phyloP scores from a whole-genome alignment of 352 stramenopile species.

The Pythium aphanidermatum region DNA sequence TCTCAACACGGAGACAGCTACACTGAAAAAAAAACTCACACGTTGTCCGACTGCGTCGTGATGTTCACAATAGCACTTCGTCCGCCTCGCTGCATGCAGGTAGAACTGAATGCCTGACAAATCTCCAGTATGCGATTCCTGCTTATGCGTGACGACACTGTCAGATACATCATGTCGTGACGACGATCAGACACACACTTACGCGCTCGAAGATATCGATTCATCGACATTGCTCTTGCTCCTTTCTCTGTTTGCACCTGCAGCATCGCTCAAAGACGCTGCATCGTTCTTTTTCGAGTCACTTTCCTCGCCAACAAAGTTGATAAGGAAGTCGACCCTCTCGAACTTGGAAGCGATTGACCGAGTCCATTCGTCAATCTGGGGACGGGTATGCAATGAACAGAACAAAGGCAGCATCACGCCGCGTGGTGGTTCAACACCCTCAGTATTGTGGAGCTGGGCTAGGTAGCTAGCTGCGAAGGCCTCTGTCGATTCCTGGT shows the following conservation, averaged over 20 bases:
- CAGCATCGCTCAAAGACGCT: background rate
- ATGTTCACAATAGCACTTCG: slow-evolving; percentile 28
- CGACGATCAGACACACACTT: slow-evolving; percentile 1
- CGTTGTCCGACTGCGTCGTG: slow-evolving; percentile 9
- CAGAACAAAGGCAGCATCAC: slow-evolving; percentile 51
- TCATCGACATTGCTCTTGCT: slow-evolving; percentile 11
- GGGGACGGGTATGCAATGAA: slow-evolving; percentile 33
- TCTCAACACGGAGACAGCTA: background rate
- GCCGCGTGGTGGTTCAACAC: slow-evolving; percentile 33
- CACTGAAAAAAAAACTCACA: slow-evolving; percentile 9
- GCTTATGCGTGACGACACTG: too few relatives aligned
- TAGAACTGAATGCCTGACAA: slow-evolving; percentile 18
- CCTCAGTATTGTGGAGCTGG: slow-evolving; percentile 35
- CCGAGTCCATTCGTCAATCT: slow-evolving; percentile 54
- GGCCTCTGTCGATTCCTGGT: slow-evolving; percentile 31
- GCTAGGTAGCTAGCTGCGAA: slow-evolving; percentile 53
- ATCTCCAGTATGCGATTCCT: slow-evolving; percentile 27
- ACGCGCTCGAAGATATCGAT: slow-evolving; percentile 6
- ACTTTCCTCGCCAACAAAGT: slow-evolving; percentile 34
- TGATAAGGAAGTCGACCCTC: slow-evolving; percentile 63
- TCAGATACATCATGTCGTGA: too few relatives aligned
- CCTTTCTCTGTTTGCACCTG: slow-evolving; percentile 2
- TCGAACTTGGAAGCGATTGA: slow-evolving; percentile 52
- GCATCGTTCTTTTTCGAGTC: slow-evolving; percentile 5
- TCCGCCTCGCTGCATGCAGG: slow-evolving; percentile 20